phyloP scores from a whole-genome alignment of 2,329 filamentous ascomycete genomes.

The Bipolaris oryzae region DNA sequence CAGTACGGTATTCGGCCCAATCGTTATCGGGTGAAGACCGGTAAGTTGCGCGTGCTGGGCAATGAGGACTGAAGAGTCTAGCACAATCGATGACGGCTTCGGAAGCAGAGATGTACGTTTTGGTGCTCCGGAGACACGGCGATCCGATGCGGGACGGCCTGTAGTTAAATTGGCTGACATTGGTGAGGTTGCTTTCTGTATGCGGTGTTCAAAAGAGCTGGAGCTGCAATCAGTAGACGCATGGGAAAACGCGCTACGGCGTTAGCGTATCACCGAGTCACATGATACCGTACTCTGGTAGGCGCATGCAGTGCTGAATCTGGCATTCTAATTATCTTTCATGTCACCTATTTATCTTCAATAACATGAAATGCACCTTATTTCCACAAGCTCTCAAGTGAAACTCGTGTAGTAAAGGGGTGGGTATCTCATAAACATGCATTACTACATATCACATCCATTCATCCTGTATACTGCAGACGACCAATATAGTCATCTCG shows the following conservation, averaged over 20 bases:
- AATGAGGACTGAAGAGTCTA: slow-evolving; percentile 57
- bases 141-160: slow-evolving; percentile 28
- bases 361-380: too few relatives aligned
- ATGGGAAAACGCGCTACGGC: slow-evolving; percentile 6
- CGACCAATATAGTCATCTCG: background rate
- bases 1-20: slow-evolving; percentile 79
- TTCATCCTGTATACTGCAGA: slow-evolving; percentile 6
- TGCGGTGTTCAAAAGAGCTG: background rate
- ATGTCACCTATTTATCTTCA: background rate
- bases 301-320: background rate
- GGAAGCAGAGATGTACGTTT: slow-evolving; percentile 48
- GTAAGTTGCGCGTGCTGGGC: slow-evolving; percentile 57
- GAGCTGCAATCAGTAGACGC: background rate
- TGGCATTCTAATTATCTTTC: background rate
- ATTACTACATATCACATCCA: slow-evolving; percentile 12
- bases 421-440: slow-evolving; percentile 16
- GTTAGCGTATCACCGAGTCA: slow-evolving; percentile 16
- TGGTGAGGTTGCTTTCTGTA: background rate
- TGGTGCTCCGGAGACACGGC: slow-evolving; percentile 39
- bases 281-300: background rate
- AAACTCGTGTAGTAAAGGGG: background rate
- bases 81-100: slow-evolving; percentile 46
- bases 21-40: slow-evolving; percentile 79
- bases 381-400: background rate
- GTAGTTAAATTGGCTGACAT: slow-evolving; percentile 33